Conservation (phyloP, 768 basidiomycete species). For the Suillus brevipes region DNA sequence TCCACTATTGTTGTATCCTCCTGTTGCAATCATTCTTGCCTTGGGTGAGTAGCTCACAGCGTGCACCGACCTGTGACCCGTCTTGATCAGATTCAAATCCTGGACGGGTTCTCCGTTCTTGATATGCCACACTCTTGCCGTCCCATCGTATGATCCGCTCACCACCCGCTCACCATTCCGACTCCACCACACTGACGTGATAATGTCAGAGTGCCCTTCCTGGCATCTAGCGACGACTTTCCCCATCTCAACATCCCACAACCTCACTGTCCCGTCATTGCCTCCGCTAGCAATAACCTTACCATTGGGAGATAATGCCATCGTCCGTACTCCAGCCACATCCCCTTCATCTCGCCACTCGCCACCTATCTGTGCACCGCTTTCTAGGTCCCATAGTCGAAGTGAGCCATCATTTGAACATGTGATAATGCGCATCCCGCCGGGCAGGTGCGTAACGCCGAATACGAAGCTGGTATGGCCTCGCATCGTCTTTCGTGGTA, state of each 20-base stretch:
- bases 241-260: neutral
- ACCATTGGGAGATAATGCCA: neutral
- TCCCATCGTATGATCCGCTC: constrained; percentile 12
- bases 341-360: constrained; percentile 11
- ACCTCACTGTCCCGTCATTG: neutral
- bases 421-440: constrained; percentile 1
- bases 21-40: neutral
- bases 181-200: neutral
- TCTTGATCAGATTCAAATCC: constrained; percentile 1
- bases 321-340: neutral
- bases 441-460: neutral
- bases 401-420: constrained; percentile 12
- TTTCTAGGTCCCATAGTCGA: constrained; percentile 14
- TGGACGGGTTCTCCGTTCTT: neutral
- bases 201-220: neutral
- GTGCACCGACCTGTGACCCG: neutral
- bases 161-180: constrained; percentile 15
- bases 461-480: neutral
- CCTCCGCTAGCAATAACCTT: neutral
- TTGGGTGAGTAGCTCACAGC: neutral
- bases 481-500: neutral
- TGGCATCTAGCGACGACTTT: neutral
- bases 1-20: neutral
- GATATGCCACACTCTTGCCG: constrained; percentile 3
- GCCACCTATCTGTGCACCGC: constrained; percentile 26